Evolutionary conservation across 2,329 filamentous ascomycete genomes (phyloP), one percentile per base, ranked within the genome.

Genomic region (Pseudocercospora vitis): DNA sequence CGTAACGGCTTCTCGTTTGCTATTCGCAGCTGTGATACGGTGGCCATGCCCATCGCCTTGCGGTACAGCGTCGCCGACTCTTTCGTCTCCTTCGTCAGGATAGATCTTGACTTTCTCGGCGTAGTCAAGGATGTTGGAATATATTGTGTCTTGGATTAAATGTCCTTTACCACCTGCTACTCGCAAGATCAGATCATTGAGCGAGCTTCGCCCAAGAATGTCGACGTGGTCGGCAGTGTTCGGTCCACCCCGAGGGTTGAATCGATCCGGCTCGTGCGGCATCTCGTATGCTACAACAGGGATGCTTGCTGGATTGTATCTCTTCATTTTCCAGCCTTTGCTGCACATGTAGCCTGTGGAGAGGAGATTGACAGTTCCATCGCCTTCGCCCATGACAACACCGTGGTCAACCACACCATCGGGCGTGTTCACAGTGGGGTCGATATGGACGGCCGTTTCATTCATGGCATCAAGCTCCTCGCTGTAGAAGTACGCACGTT

Each of bases 281-380:
- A 99, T 99, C 75, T 99, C 94, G 57, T 87, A 91, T 0, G 91
- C 88, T 33, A 85, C 95, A 58, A 99, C 77, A 65, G 90, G 84
- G 26, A 86, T 81, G 1, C 86, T 85, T 0, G 90, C 87, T 0
- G 94, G 94, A 66, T 99, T 99, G 70, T 95, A 99, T 29, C 94
- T 82, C 72, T 90, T 91, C 72, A 96, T 88, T 53, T 86, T 85
- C 94, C 94, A 99, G 2, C 94, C 94, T 65, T 87, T 90, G 63
- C 90, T 87, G 71, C 94, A 99, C 94, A 99, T 97, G 70, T 97
- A 99, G 2, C 92, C 94, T 0, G 85, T 84, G 63, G 88, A 95
- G 8, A 99, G 74, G n/a, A 99, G 73, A 60, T 91, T 95, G 35
- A 99, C 94, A 0, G 94, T 99, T 1, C 94, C 94, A 64, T 99